These are phyloP conservation scores for Colletotrichum costaricense DNA, from an alignment of 2,329 filamentous ascomycete species.

Conservation along the genomic window DNA sequence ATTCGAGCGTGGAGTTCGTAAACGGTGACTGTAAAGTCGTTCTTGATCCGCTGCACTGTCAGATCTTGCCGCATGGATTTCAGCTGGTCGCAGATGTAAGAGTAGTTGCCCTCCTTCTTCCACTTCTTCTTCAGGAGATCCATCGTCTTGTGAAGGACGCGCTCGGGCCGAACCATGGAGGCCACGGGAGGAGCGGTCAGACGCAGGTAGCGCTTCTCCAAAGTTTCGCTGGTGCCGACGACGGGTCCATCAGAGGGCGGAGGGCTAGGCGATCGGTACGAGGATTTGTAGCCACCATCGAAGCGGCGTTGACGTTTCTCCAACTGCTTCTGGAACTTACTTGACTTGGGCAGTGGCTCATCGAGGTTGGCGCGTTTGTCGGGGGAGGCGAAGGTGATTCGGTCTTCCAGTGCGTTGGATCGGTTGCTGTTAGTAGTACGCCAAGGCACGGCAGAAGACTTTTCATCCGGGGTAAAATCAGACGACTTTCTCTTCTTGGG, in stretches of 20 bases:
- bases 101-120: slow-evolving; percentile 93
- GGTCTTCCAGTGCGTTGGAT: slow-evolving; percentile 73
- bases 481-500: slow-evolving; percentile 87
- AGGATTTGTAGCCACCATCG: slow-evolving; percentile 72
- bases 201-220: slow-evolving; percentile 96
- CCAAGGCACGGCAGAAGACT: slow-evolving; percentile 74
- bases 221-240: slow-evolving; percentile 82
- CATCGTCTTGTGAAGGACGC: slow-evolving; percentile 83
- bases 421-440: slow-evolving; percentile 72
- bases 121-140: slow-evolving; percentile 94
- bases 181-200: slow-evolving; percentile 91
- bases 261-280: slow-evolving; percentile 67
- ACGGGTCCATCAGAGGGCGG: slow-evolving; percentile 76
- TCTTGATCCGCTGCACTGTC: slow-evolving; percentile 96
- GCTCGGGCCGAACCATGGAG: slow-evolving; percentile 86
- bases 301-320: slow-evolving; percentile 93
- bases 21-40: slow-evolving; percentile 93
- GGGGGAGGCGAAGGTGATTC: slow-evolving; percentile 72
- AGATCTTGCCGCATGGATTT: slow-evolving; percentile 98
- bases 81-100: slow-evolving; percentile 98
- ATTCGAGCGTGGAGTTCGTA: slow-evolving; percentile 99
- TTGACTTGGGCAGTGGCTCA: slow-evolving; percentile 62
- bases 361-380: slow-evolving; percentile 59
- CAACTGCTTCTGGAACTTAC: slow-evolving; percentile 90
- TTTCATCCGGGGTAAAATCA: slow-evolving; percentile 67